phyloP scores from a whole-genome alignment of 768 basidiomycete genomes.

The Dacryopinax spathularia region DNA sequence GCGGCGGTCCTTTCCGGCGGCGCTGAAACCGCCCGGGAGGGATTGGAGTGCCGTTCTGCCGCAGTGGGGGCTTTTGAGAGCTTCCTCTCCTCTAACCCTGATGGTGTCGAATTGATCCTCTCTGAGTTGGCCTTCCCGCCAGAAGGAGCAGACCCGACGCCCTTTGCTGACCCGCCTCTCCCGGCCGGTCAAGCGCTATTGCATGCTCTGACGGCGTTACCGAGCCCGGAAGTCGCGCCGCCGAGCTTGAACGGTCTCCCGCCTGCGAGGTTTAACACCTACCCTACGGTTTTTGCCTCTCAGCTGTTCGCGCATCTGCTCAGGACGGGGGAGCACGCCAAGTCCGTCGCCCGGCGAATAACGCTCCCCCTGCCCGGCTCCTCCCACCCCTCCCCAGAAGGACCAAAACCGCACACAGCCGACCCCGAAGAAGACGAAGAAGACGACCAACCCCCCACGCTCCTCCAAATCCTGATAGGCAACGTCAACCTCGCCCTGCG shows the following conservation, averaged over 20 bases:
- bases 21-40: slow-evolving; percentile 44
- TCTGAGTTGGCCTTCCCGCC: slow-evolving; percentile 20
- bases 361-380: slow-evolving; percentile 37
- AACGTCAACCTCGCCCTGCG: slow-evolving; percentile 79
- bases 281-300: slow-evolving; percentile 35
- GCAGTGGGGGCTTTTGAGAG: slow-evolving; percentile 80
- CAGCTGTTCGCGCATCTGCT: slow-evolving; percentile 72
- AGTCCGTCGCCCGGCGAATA: slow-evolving; percentile 28
- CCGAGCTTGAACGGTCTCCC: not conserved
- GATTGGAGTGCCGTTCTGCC: slow-evolving; percentile 57
- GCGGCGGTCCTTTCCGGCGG: slow-evolving; percentile 32
- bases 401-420: slow-evolving; percentile 27
- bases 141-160: slow-evolving; percentile 9
- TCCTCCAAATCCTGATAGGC: slow-evolving; percentile 77
- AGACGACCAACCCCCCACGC: slow-evolving; percentile 37
- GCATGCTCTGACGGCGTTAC: slow-evolving; percentile 22
- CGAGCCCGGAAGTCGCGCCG: slow-evolving; percentile 5
- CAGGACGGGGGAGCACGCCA: slow-evolving; percentile 34
- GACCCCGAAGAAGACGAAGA: slow-evolving; percentile 38
- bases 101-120: slow-evolving; percentile 25
- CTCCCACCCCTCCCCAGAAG: slow-evolving; percentile 21
- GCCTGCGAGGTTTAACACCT: not conserved
- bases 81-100: slow-evolving; percentile 27
- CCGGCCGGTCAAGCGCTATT: slow-evolving; percentile 27
- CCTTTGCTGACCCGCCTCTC: slow-evolving; percentile 13